Evolutionary conservation across 1,139 yeast genomes (phyloP), one percentile per base, ranked within the genome.

Genomic region (Debaryomyces subglobosus): DNA sequence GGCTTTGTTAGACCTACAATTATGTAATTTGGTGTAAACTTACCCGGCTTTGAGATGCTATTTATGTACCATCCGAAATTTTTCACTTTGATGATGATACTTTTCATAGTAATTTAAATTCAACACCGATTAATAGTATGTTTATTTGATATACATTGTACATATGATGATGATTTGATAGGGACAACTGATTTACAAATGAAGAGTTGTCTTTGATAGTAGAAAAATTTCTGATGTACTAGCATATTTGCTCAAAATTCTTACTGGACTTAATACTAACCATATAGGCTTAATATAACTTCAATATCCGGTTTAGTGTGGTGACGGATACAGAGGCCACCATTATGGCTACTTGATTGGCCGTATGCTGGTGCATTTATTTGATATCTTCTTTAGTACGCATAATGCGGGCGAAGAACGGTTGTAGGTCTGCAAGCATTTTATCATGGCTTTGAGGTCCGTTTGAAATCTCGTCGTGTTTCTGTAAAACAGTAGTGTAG

Each of bases 131-230:
- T 35, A 20, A 29, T 7, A 10, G 34, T 39, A 42, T 32, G 45
- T 29, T 39, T 24, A 24, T 24, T 29, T 34, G 39, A 23, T 23
- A 35, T 23, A 35, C 16, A 32, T 43, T 13, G 30, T 49, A 41
- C 51, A 44, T 36, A 49, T 59, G 69, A 63, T 62, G 68, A 63
- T 55, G 47, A 52, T 48, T 57, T 60, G 73, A 69, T 69, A 69
- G 73, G 73, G 73, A 69, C 73, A 69, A 68, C 73, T 69, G 73
- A 69, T 49, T 35, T 43, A 45, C 44, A 29, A 44, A 49, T 45
- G 49, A 48, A 29, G 53, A 51, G 5, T 45, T 39, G 48, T 53
- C 45, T 29, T 45, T 35, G 53, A 53, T 50, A 49, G 50, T 45
- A 55, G 54, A 44, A 49, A 43, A 23, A 33, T 42, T 8, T 47